Evolutionary conservation across 2,329 filamentous ascomycete genomes (phyloP), one percentile per base, ranked within the genome.

Genomic region (Fusarium aywerte): DNA sequence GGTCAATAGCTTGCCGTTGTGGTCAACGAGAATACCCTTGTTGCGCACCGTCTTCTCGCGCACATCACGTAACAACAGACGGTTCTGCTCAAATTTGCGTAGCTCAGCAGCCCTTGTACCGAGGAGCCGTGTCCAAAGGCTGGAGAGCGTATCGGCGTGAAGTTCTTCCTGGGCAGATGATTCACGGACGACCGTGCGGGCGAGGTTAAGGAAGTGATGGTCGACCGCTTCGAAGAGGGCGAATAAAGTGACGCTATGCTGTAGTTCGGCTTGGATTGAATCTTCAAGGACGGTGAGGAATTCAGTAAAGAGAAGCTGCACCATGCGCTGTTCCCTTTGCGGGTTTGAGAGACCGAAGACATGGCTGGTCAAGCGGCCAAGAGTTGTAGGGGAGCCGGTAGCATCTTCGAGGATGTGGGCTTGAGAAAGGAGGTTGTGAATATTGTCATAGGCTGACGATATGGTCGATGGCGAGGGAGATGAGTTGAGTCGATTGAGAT

Each of bases 71-170:
- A 98, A 87, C 1, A 97, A 84, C 48, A 89, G 85, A 65, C 90
- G 90, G 82, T 98, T 98, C 80, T 92, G 92, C 77, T 97, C 93
- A 78, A 93, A 97, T 78, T 97, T 97, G 75, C 88, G 87, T n/a
- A 97, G 84, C 68, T 90, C 86, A 42, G 84, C 84, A 9, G 91
- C 89, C 73, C 92, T 90, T 36, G 90, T 84, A 2, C 93, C 94
- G 2, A 97, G 87, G 21, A 97, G 88, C 44, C 90, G 89, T 3
- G 92, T 91, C 95, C 95, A 98, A 10, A 97, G 85, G 4, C 89
- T 90, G 3, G 90, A 90, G 40, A 97, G 89, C 73, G 96, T 85
- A 74, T 97, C 93, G 64, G 88, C 89, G 76, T 96, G 92, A 29
- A 89, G 83, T 39, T 90, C 89, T 66, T 97, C 92, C 75, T 97